Evolutionary conservation across 305 asterid genomes (phyloP).

Genomic region (Andrographis paniculata): DNA sequence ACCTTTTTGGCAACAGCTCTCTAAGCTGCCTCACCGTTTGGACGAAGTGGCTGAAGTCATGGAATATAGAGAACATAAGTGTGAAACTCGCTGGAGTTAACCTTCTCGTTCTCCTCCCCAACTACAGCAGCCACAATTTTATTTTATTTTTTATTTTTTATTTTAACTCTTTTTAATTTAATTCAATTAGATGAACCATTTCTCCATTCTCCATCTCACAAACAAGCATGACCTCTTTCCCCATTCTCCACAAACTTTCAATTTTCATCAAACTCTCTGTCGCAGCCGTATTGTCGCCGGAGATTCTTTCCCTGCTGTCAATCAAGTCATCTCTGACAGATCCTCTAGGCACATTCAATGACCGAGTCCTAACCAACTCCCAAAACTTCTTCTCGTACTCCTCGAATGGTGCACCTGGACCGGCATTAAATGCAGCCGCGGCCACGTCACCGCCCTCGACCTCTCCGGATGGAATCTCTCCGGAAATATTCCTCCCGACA

Average conservation of each 20-base stretch:
- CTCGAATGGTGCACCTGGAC: slow-evolving; percentile 69
- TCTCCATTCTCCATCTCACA: neutral
- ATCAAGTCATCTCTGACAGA: slow-evolving; percentile 56
- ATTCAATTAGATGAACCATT: neutral
- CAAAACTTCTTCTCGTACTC: too few species aligned
- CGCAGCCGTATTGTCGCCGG: slow-evolving; percentile 18
- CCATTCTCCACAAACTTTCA: neutral
- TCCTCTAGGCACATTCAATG: slow-evolving; percentile 47
- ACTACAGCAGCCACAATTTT: too few species aligned
- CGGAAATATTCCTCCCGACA: slow-evolving; percentile 44
- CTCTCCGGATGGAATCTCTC: slow-evolving; percentile 61
- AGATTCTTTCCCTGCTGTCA: slow-evolving; percentile 47
- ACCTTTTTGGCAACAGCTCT: too few species aligned
- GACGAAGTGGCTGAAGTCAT: too few species aligned
- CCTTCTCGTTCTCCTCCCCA: too few species aligned
- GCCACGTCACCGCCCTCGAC: slow-evolving; percentile 43
- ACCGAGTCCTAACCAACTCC: slow-evolving; percentile 25
- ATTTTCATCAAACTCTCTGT: neutral
- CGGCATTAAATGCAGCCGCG: slow-evolving; percentile 55
- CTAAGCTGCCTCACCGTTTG: too few species aligned
- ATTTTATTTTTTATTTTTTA: too few species aligned
- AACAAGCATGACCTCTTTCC: too few species aligned
- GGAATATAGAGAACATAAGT: too few species aligned
- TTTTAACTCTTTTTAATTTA: too few species aligned
- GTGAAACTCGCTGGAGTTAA: too few species aligned